Evolutionary conservation across 345 rosid species (phyloP).

Genomic region (Populus pruinosa): DNA sequence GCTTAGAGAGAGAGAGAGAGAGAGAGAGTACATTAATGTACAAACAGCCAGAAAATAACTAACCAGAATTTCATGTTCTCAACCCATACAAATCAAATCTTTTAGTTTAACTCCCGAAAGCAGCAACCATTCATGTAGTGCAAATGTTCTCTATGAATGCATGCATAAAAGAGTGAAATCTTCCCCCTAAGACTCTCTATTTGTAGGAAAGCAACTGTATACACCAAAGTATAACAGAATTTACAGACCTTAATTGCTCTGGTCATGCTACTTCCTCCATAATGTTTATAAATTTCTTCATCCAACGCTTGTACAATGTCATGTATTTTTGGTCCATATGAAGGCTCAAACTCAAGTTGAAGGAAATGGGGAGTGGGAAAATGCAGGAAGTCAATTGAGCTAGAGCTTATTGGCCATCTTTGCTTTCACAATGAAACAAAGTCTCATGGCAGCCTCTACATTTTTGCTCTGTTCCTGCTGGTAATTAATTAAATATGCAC

Average conservation of each 20-base stretch:
- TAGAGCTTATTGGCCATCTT: not conserved
- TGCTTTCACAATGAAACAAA: not conserved
- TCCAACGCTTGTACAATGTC: not conserved
- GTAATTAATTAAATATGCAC: not conserved
- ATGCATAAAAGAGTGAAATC: not conserved
- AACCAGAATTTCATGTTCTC: not conserved
- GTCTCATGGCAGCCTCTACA: not conserved
- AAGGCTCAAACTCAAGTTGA: not conserved
- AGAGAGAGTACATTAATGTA: not conserved
- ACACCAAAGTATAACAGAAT: not conserved
- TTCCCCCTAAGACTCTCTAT: not conserved
- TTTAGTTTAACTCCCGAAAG: not conserved
- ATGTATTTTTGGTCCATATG: not conserved
- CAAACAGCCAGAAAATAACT: not conserved
- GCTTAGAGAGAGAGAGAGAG: not conserved
- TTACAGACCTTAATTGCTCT: not conserved
- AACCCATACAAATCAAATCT: not conserved
- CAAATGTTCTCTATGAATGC: not conserved
- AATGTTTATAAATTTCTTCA: not conserved
- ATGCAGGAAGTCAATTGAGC: not conserved
- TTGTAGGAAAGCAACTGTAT: not conserved
- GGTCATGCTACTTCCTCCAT: not conserved
- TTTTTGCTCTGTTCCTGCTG: not conserved
- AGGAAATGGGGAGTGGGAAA: too few relatives aligned
- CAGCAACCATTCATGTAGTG: not conserved